Conservation (phyloP, 2,329 filamentous ascomycete genomes). For the Colletotrichum camelliae region DNA sequence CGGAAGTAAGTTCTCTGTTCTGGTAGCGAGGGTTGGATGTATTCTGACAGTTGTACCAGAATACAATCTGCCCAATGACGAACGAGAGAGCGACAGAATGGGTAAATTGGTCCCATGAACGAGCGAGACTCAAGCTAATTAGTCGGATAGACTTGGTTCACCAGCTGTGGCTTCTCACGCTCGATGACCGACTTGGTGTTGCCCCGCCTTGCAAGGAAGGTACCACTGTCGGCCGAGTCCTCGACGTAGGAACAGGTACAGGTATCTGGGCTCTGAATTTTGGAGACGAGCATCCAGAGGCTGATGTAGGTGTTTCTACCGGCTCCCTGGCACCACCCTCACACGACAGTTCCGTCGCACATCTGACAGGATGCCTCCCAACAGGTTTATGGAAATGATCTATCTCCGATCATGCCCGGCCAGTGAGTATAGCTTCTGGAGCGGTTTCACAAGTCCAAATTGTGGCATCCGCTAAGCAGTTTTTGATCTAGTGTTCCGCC, state of each 20-base stretch:
- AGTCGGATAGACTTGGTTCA: neutral
- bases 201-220: neutral
- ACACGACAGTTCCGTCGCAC: neutral
- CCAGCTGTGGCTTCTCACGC: neutral
- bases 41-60: neutral
- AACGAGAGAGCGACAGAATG: neutral
- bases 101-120: neutral
- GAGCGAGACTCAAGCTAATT: rapidly evolving
- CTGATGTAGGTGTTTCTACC: neutral
- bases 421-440: neutral
- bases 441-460: neutral
- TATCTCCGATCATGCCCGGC: neutral
- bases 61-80: neutral
- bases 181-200: neutral
- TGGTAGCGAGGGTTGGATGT: neutral
- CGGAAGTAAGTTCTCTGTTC: neutral
- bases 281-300: neutral
- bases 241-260: neutral
- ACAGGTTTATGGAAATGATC: neutral
- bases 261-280: neutral
- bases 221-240: neutral
- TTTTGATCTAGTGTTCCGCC: neutral
- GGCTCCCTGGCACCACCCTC: neutral
- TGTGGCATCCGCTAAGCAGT: neutral
- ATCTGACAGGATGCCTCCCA: neutral